Percentiles rank a stretch among this genome's conserved stretches.
Conservation (phyloP, 2,329 filamentous ascomycete genomes). For the Talaromyces amestolkiae region DNA sequence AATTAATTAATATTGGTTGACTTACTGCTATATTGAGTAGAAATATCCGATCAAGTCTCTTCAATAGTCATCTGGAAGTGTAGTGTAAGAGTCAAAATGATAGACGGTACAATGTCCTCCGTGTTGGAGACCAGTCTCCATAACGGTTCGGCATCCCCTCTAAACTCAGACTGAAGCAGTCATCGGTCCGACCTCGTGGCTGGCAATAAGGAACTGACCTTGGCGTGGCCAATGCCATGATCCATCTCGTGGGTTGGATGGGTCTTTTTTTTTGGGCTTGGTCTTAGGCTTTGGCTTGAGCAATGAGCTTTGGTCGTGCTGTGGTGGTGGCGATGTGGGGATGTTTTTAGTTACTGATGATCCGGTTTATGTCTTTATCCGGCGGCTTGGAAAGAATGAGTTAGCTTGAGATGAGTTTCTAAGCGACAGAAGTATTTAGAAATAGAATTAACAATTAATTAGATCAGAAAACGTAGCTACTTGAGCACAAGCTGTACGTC, state of each 20-base stretch:
- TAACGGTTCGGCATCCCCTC: conserved; percentile 10
- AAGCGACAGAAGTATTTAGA: neutral
- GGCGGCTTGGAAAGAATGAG: neutral
- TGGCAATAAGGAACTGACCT: conserved; percentile 4
- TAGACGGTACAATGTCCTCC: conserved; percentile 6
- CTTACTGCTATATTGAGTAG: neutral
- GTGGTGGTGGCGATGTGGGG: conserved; percentile 13
- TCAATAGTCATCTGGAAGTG: neutral
- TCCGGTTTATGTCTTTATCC: neutral
- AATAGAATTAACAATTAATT: neutral
- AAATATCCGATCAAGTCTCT: neutral
- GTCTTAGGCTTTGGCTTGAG: neutral
- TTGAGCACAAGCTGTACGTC: neutral
- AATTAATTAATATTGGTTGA: neutral
- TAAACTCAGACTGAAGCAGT: neutral
- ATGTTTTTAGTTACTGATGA: neutral
- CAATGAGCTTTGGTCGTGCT: neutral
- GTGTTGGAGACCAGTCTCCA: neutral
- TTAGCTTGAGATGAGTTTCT: neutral
- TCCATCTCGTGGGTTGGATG: neutral
- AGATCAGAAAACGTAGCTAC: neutral
- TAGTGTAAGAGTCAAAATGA: neutral
- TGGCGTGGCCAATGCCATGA: conserved; percentile 1
- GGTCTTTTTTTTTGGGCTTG: neutral
- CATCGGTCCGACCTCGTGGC: conserved; percentile 15